phyloP scores from a whole-genome alignment of 2,329 filamentous ascomycete species.

The Pseudofabraea citricarpa region DNA sequence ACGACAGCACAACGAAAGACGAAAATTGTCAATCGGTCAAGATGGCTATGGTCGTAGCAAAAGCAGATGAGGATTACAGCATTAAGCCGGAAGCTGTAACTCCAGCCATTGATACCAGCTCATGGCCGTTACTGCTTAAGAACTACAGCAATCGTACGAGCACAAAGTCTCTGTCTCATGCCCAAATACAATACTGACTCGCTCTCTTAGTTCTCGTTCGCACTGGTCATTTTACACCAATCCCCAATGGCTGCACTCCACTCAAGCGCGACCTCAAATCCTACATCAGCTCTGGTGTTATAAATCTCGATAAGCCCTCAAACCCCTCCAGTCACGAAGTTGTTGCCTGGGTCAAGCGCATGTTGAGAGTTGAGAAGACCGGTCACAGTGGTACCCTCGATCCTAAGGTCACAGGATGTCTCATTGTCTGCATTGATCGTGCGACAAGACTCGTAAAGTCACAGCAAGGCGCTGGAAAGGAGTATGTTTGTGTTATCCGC shows the following conservation, averaged over 20 bases:
- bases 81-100: conserved; percentile 89
- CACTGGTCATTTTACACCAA: conserved; percentile 95
- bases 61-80: conserved; percentile 65
- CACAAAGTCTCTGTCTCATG: conserved; percentile 5
- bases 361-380: conserved; percentile 91
- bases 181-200: conserved; percentile 14
- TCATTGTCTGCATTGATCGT: conserved; percentile 94
- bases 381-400: conserved; percentile 98
- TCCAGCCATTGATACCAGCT: conserved; percentile 76
- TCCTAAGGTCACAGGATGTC: conserved; percentile 93
- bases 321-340: conserved; percentile 99
- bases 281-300: conserved; percentile 95
- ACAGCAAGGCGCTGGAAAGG: conserved; percentile 97
- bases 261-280: conserved; percentile 93
- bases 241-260: conserved; percentile 86
- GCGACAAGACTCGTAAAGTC: conserved; percentile 97
- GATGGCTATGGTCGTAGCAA: conserved; percentile 43
- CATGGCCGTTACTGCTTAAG: conserved; percentile 91
- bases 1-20: conserved; percentile 7
- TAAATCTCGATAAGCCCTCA: conserved; percentile 96
- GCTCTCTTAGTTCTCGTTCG: conserved; percentile 70
- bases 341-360: conserved; percentile 98
- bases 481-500: conserved; percentile 94
- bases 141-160: conserved; percentile 87
- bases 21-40: conserved; percentile 16